Evolutionary conservation across 2,329 filamentous ascomycete genomes (phyloP), one percentile per base, ranked within the genome.

Genomic region (Penicillium janthinellum): DNA sequence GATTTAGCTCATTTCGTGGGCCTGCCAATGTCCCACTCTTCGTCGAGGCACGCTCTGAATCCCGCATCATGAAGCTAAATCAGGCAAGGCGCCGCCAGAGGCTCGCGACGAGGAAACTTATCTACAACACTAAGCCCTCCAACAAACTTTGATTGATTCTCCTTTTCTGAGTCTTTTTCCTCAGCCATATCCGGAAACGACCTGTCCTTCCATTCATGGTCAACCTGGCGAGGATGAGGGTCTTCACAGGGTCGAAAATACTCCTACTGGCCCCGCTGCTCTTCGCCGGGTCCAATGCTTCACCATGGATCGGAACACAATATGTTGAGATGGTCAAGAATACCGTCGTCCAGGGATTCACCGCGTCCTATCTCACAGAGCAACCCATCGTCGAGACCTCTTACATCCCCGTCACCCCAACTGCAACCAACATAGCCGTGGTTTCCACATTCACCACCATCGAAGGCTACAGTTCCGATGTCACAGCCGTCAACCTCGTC

Each of bases 241-340:
- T 56, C 8, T 39, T 49, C 10, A 34, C 14, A 31, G 11, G 15
- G 2, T 11, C 44, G 5, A 11, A 44, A 15, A n/a, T 41, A 6
- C 8, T 38, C 37, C 31, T 45, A 4, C 52, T 54, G 4, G 31
- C 38, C 37, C 35, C 20, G 20, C 41, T 49, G 6, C 31, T 48
- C 10, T 31, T 56, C 22, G 44, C 22, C 2, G 12, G n/a, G 22
- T 48, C 35, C 14, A 28, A 55, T 17, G 58, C 61, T 5, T 41
- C 57, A 12, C 63, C 63, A 38, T 63, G 61, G 58, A 54, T 64
- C 22, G 59, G 62, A 22, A 64, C 62, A 0, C 28, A 60, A 42
- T 64, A 61, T 34, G 44, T 64, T 14, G 57, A 59, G 4, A n/a
- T 61, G 6, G 28, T 59, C 5, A 51, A 57, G 31, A 59, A 54